phyloP scores from a whole-genome alignment of 805 yeast species.

The Komagataella kurtzmanii region DNA sequence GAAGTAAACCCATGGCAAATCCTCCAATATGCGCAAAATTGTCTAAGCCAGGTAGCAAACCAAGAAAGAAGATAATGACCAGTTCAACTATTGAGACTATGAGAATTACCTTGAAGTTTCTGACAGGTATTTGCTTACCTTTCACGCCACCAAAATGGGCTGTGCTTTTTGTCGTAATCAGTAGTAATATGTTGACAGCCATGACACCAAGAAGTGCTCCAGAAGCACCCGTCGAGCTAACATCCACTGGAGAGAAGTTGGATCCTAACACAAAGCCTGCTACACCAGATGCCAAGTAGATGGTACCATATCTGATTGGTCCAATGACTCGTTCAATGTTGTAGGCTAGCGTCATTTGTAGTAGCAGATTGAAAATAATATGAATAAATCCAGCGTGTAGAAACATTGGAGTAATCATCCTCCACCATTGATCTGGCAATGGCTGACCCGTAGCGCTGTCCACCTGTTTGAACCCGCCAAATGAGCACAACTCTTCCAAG shows the following conservation, averaged over 20 bases:
- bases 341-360: constrained; percentile 50
- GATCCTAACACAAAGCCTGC: constrained; percentile 59
- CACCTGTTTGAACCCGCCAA: constrained; percentile 29
- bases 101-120: constrained; percentile 30
- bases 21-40: constrained; percentile 72
- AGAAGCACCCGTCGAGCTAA: constrained; percentile 57
- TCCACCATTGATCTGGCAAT: constrained; percentile 54
- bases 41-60: constrained; percentile 61
- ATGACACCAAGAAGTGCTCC: constrained; percentile 63
- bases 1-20: constrained; percentile 43
- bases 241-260: constrained; percentile 54
- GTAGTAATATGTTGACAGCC: constrained; percentile 43
- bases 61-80: constrained; percentile 44
- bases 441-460: constrained; percentile 10
- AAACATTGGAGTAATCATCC: constrained; percentile 57
- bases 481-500: constrained; percentile 46
- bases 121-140: background rate
- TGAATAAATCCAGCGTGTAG: constrained; percentile 66
- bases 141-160: constrained; percentile 19
- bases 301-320: constrained; percentile 31
- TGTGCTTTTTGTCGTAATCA: constrained; percentile 33
- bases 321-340: constrained; percentile 49
- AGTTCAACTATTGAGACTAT: constrained; percentile 40
- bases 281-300: constrained; percentile 50
- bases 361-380: constrained; percentile 44